Percentiles rank a stretch among this genome's conserved stretches.
Conservation (phyloP, 2,329 filamentous ascomycete species). For the Talaromyces sp. region DNA sequence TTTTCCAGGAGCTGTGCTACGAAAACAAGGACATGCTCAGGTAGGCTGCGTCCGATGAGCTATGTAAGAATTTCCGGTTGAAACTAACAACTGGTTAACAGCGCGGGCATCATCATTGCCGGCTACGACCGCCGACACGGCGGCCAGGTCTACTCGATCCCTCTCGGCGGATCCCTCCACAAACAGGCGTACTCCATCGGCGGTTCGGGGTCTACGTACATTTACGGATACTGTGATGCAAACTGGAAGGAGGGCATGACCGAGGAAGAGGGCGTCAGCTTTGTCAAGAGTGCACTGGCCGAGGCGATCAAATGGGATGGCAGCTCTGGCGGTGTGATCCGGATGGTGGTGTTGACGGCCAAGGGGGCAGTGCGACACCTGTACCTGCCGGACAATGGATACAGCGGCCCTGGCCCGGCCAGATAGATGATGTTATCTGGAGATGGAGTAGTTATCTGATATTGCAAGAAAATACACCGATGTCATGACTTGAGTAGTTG, state of each 20-base stretch:
- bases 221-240: slow-evolving; percentile 97
- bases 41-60: slow-evolving; percentile 45
- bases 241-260: slow-evolving; percentile 96
- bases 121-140: slow-evolving; percentile 94
- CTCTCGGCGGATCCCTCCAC: slow-evolving; percentile 91
- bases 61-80: too few species aligned
- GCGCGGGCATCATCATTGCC: slow-evolving; percentile 96
- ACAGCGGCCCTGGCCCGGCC: slow-evolving; percentile 63
- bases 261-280: slow-evolving; percentile 81
- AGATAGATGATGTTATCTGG: slow-evolving; percentile 1
- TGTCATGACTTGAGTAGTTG: background rate
- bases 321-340: slow-evolving; percentile 95
- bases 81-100: slow-evolving; percentile 31
- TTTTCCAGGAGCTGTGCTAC: slow-evolving; percentile 98
- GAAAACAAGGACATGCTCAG: slow-evolving; percentile 91
- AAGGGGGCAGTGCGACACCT: slow-evolving; percentile 87
- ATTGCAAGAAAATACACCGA: background rate
- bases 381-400: slow-evolving; percentile 89
- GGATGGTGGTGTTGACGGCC: slow-evolving; percentile 92
- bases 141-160: slow-evolving; percentile 96
- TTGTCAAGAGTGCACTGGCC: slow-evolving; percentile 83
- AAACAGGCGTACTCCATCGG: slow-evolving; percentile 95
- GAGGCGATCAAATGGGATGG: slow-evolving; percentile 99
- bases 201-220: slow-evolving; percentile 96
- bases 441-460: background rate